Conservation (phyloP, 2,329 filamentous ascomycete species). For the Cordyceps militaris region DNA sequence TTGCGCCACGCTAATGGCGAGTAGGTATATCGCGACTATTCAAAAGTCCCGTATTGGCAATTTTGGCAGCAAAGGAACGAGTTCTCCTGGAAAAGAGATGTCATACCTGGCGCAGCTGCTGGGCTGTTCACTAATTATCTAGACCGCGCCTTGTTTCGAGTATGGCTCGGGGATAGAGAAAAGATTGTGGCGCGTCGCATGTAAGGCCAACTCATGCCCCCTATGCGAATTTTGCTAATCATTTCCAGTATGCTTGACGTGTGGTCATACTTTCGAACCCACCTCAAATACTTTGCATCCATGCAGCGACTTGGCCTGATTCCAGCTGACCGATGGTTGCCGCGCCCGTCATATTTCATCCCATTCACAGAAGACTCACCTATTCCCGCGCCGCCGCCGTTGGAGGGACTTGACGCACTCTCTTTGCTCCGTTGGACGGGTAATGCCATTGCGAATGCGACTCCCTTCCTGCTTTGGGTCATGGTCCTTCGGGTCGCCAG, state of each 20-base stretch:
- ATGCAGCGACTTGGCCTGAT: slow-evolving; percentile 46
- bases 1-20: slow-evolving; percentile 11
- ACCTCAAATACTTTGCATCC: slow-evolving; percentile 46
- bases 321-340: slow-evolving; percentile 34
- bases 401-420: slow-evolving; percentile 29
- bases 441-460: slow-evolving; percentile 33
- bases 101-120: slow-evolving; percentile 28
- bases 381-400: slow-evolving; percentile 38
- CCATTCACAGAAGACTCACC: slow-evolving; percentile 47
- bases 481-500: slow-evolving; percentile 34
- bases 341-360: slow-evolving; percentile 43
- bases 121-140: slow-evolving; percentile 24
- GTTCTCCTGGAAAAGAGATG: slow-evolving; percentile 25
- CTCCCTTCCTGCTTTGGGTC: slow-evolving; percentile 42
- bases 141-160: slow-evolving; percentile 20
- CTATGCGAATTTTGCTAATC: not conserved
- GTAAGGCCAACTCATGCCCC: slow-evolving; percentile 18
- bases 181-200: slow-evolving; percentile 20
- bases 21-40: slow-evolving; percentile 46
- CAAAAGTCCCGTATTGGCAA: slow-evolving; percentile 41
- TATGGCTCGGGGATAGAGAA: slow-evolving; percentile 21
- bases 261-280: slow-evolving; percentile 39
- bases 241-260: slow-evolving; percentile 23
- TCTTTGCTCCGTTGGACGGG: slow-evolving; percentile 39
- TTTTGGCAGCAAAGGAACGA: slow-evolving; percentile 27